These are phyloP conservation scores for Plenodomus tracheiphilus DNA, from an alignment of 2,329 filamentous ascomycete genomes.

Conservation along the genomic window DNA sequence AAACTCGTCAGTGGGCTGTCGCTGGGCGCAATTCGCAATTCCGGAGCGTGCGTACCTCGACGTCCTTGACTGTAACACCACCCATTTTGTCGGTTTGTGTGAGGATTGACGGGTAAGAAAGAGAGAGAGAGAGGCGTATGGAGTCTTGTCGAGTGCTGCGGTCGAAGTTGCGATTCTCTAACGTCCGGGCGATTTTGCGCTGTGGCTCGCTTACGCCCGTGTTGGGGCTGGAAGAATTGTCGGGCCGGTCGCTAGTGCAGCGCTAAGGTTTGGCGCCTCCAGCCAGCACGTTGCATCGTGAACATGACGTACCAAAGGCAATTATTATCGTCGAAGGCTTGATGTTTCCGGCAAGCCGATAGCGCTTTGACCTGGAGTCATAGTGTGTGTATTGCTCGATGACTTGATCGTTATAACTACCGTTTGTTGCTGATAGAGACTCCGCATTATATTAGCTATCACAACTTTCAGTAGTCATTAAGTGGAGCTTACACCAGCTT, in stretches of 20 bases:
- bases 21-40: background rate
- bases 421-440: too few species aligned
- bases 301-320: background rate
- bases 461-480: too few species aligned
- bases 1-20: conserved; percentile 11
- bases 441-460: too few species aligned
- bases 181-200: conserved; percentile 7
- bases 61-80: conserved; percentile 82
- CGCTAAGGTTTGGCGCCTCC: background rate
- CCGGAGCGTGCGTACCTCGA: conserved; percentile 68
- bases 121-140: conserved; percentile 16
- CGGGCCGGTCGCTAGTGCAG: conserved; percentile 19
- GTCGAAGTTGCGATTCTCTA: conserved; percentile 4
- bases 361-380: background rate
- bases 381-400: background rate
- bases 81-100: conserved; percentile 71
- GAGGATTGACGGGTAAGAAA: conserved; percentile 19
- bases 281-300: background rate
- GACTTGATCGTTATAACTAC: too few species aligned
- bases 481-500: background rate
- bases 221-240: conserved; percentile 12
- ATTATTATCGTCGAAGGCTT: background rate
- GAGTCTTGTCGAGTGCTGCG: conserved; percentile 28
- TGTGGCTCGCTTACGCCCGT: conserved; percentile 26
- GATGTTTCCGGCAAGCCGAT: background rate